A percentile compares a stretch with the other conserved stretches of the same genome.
phyloP scores from a whole-genome alignment of 257 asterid genomes.

The Cynanchum wilfordii region DNA sequence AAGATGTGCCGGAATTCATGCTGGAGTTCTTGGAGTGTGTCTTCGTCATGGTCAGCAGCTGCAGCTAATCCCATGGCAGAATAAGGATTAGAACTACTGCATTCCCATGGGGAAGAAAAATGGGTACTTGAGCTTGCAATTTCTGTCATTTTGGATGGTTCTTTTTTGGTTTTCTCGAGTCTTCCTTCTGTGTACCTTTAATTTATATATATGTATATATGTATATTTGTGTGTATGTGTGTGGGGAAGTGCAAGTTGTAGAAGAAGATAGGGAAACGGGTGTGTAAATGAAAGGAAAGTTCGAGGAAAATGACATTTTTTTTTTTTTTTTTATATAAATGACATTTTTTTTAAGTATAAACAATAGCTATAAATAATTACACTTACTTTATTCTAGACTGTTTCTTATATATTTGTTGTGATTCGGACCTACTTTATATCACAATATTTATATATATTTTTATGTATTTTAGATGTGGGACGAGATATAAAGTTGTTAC shows the following conservation, averaged over 20 bases:
- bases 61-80: background rate
- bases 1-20: background rate
- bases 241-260: background rate
- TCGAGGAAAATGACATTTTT: background rate
- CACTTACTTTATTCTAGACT: too few species aligned
- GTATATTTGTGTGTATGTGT: background rate
- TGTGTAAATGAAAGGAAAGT: background rate
- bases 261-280: background rate
- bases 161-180: background rate
- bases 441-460: too few species aligned
- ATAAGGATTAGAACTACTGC: background rate
- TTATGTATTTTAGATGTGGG: too few species aligned
- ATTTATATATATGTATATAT: background rate
- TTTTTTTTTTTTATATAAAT: too few species aligned
- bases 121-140: constrained; percentile 3
- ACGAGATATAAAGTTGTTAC: too few species aligned
- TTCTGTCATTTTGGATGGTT: background rate
- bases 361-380: too few species aligned
- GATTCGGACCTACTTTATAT: too few species aligned
- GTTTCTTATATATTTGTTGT: too few species aligned
- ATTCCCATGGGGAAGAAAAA: background rate
- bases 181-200: background rate
- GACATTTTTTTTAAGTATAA: too few species aligned
- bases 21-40: background rate
- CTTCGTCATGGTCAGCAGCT: background rate